A percentile compares a stretch with the other conserved stretches of the same genome.
phyloP scores from a whole-genome alignment of 768 basidiomycete species.

The Holtermanniella nyarrowii region DNA sequence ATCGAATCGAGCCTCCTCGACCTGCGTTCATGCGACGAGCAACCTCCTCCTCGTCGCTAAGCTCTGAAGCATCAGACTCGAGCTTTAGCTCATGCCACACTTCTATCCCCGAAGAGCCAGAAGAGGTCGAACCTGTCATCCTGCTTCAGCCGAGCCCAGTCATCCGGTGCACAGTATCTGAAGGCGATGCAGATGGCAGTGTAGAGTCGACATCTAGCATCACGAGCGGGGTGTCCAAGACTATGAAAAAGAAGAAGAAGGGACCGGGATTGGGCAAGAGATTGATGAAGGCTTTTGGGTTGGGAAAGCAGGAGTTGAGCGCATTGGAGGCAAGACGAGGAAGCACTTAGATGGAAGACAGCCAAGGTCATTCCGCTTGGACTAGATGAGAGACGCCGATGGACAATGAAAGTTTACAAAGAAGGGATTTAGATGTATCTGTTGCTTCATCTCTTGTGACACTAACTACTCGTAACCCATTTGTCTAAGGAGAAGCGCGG shows the following conservation, averaged over 20 bases:
- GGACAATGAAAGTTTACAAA: no score
- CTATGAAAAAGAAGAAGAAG: neutral
- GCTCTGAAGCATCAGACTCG: neutral
- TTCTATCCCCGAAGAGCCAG: neutral
- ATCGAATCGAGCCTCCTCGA: neutral
- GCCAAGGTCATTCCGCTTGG: no score
- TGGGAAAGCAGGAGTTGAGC: neutral
- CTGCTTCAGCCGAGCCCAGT: neutral
- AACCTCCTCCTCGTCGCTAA: neutral
- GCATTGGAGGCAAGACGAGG: neutral
- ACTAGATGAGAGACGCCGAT: no score
- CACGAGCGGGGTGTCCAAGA: no score
- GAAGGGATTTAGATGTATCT: no score
- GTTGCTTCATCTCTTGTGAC: no score
- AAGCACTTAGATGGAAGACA: neutral
- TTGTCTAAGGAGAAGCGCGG: conserved; percentile 12
- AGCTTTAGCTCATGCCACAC: neutral
- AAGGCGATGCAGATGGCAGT: neutral
- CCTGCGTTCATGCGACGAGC: neutral
- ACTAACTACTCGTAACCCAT: conserved; percentile 11
- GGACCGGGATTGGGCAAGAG: neutral
- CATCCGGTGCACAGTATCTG: neutral
- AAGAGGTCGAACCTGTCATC: neutral
- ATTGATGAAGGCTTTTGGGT: neutral
- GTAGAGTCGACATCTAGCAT: neutral